These are phyloP conservation scores for Elaeagnus macrophylla DNA, from an alignment of 306 rosid genomes.

Conservation along the genomic window DNA sequence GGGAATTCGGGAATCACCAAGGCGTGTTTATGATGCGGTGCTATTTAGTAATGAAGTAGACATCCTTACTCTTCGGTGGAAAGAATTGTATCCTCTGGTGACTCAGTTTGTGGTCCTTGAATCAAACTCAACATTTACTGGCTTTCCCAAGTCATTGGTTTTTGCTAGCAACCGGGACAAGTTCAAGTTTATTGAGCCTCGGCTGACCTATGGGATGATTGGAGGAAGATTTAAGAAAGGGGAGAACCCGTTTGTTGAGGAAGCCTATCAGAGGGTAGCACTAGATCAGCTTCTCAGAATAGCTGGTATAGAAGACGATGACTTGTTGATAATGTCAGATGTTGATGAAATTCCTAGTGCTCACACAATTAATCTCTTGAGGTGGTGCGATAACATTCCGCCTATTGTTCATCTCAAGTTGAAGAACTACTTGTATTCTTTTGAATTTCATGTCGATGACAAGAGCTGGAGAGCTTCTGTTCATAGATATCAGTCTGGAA, in stretches of 20 bases:
- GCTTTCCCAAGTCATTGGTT: slow-evolving; percentile 44
- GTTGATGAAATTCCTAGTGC: slow-evolving; percentile 90
- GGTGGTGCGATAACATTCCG: slow-evolving; percentile 70
- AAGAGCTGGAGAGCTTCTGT: slow-evolving; percentile 73
- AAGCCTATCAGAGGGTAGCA: slow-evolving; percentile 71
- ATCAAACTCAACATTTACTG: slow-evolving; percentile 76
- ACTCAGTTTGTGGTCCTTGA: slow-evolving; percentile 65
- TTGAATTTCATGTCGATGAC: slow-evolving; percentile 51
- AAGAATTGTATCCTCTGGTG: slow-evolving; percentile 57
- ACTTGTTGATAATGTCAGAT: slow-evolving; percentile 79
- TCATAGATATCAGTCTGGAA: slow-evolving; percentile 48
- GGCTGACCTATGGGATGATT: slow-evolving; percentile 45
- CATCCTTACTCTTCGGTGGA: slow-evolving; percentile 70
- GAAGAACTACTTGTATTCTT: slow-evolving; percentile 70
- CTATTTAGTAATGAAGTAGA: slow-evolving; percentile 72
- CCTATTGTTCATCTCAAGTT: slow-evolving; percentile 62
- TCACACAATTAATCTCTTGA: slow-evolving; percentile 76
- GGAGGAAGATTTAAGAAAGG: slow-evolving; percentile 69
- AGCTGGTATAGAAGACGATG: slow-evolving; percentile 75
- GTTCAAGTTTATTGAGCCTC: slow-evolving; percentile 49
- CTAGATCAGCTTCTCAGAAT: slow-evolving; percentile 55
- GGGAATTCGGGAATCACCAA: slow-evolving; percentile 60
- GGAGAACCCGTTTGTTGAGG: slow-evolving; percentile 76
- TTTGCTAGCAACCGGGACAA: slow-evolving; percentile 42
- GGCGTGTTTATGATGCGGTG: slow-evolving; percentile 77